Conservation (phyloP, 495 filamentous ascomycete species). For the Hypoxylon trugodes region DNA sequence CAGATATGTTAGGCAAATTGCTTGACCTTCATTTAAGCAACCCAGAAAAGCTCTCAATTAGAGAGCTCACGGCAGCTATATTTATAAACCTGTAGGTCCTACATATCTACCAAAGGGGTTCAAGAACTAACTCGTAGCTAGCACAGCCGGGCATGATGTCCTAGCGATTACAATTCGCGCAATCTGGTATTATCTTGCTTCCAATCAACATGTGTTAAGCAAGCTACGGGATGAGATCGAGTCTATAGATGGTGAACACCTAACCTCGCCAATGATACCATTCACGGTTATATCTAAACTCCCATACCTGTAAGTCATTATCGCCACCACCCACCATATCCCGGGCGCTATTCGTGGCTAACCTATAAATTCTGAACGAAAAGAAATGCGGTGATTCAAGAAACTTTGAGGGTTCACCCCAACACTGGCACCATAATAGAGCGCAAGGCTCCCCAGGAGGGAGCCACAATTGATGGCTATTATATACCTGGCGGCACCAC, state of each 20-base stretch:
- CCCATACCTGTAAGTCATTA: no score
- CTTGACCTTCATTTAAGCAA: constrained; percentile 1
- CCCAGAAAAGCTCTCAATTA: constrained; percentile 14
- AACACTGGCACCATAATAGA: neutral
- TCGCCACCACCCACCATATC: no score
- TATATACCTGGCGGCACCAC: neutral
- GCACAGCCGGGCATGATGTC: constrained; percentile 58
- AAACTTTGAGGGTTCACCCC: neutral
- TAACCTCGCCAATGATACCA: no score
- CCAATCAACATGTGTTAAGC: constrained; percentile 44
- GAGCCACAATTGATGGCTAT: neutral
- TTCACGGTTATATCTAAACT: no score
- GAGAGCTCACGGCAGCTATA: constrained; percentile 17
- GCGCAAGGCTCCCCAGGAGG: neutral
- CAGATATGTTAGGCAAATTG: constrained; percentile 15
- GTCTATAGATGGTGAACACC: no score
- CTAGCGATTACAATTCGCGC: constrained; percentile 61
- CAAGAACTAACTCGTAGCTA: constrained; percentile 9
- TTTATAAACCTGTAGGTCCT: neutral
- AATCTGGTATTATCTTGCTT: constrained; percentile 61
- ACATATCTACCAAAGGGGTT: neutral
- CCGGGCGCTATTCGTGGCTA: no score
- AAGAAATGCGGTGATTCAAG: neutral
- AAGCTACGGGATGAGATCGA: constrained; percentile 55
- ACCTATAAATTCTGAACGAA: no score